phyloP scores from a whole-genome alignment of 805 yeast species.

The Suhomyces emberorum region DNA sequence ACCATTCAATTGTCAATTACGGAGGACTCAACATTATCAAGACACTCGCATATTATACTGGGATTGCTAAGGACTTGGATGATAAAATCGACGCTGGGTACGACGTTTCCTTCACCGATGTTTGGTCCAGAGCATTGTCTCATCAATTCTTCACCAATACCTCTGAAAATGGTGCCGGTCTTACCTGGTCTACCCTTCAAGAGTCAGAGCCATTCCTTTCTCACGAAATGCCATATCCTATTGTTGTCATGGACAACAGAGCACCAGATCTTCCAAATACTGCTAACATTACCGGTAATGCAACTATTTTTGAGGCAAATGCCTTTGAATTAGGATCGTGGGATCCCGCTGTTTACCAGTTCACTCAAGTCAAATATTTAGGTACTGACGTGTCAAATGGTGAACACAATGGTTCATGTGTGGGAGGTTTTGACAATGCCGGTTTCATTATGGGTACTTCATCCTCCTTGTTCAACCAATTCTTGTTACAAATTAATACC shows the following conservation, averaged over 20 bases:
- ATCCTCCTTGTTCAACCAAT: slow-evolving; percentile 24
- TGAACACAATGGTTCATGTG: slow-evolving; percentile 15
- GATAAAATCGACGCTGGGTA: slow-evolving; percentile 38
- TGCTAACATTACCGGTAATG: slow-evolving; percentile 19
- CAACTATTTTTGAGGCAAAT: slow-evolving; percentile 26
- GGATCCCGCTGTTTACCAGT: slow-evolving; percentile 24
- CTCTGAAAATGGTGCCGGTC: slow-evolving; percentile 24
- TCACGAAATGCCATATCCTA: slow-evolving; percentile 28
- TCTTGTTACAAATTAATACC: slow-evolving; percentile 16
- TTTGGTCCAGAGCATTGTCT: slow-evolving; percentile 42
- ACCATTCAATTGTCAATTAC: slow-evolving; percentile 70
- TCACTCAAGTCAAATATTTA: slow-evolving; percentile 22
- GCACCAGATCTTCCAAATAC: slow-evolving; percentile 21
- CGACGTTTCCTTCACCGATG: slow-evolving; percentile 37
- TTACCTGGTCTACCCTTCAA: slow-evolving; percentile 22
- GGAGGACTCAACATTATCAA: slow-evolving; percentile 56
- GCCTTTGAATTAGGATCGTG: slow-evolving; percentile 27
- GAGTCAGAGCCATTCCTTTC: slow-evolving; percentile 17
- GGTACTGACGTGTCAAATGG: slow-evolving; percentile 21
- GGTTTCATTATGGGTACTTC: slow-evolving; percentile 26
- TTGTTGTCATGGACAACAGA: slow-evolving; percentile 26
- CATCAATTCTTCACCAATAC: slow-evolving; percentile 35
- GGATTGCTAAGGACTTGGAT: slow-evolving; percentile 25
- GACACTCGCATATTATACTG: slow-evolving; percentile 53
- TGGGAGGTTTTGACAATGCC: slow-evolving; percentile 25